These are phyloP conservation scores for Pholiota molesta DNA, from an alignment of 768 basidiomycete genomes.

Conservation along the genomic window DNA sequence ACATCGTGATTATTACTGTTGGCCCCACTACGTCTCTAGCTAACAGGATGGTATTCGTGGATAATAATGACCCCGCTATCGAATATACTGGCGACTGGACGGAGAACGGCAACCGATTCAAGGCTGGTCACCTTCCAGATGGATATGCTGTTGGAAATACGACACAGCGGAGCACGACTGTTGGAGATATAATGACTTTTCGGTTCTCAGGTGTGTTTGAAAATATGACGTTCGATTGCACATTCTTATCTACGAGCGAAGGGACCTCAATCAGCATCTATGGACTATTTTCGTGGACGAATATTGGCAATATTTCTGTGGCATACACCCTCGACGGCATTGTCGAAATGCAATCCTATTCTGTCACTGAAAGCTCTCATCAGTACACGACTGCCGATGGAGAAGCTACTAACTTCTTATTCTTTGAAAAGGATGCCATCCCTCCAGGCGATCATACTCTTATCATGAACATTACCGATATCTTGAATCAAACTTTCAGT, in stretches of 20 bases:
- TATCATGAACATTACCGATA: neutral
- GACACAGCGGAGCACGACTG: conserved; percentile 19
- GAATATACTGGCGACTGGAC: conserved; percentile 26
- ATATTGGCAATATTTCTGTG: conserved; percentile 23
- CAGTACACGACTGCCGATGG: conserved; percentile 11
- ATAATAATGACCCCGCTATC: conserved; percentile 26
- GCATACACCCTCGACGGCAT: conserved; percentile 28
- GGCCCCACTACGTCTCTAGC: conserved; percentile 25
- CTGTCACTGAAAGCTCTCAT: neutral
- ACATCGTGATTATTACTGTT: conserved; percentile 27
- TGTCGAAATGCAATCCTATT: neutral
- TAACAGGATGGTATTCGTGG: conserved; percentile 26
- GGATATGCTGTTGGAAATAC: conserved; percentile 21
- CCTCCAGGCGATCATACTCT: neutral
- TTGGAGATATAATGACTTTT: conserved; percentile 24
- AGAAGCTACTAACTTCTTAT: conserved; percentile 26
- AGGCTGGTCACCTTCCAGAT: conserved; percentile 21
- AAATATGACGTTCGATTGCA: neutral
- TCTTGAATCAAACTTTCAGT: neutral
- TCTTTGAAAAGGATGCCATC: conserved; percentile 18
- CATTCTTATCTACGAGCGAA: neutral
- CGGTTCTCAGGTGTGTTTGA: conserved; percentile 13
- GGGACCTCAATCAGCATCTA: conserved; percentile 27
- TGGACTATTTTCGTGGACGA: conserved; percentile 28
- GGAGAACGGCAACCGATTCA: conserved; percentile 12